Base-by-base conservation (phyloP, 257 asterid species). In the Nicotiana benthamiana region DNA sequence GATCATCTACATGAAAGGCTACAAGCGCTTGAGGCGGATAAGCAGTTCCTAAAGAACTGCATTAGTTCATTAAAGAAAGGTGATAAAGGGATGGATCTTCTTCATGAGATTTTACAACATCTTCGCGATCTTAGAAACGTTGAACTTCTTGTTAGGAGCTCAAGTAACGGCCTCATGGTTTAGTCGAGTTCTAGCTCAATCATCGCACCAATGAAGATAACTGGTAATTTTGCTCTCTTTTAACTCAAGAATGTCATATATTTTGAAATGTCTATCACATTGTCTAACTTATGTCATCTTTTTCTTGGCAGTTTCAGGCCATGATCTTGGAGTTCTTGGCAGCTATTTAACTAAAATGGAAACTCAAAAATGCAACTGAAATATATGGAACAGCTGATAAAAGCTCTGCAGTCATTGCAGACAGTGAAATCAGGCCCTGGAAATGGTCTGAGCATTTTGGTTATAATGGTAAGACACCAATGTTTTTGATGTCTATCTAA, bases 11-110 rank as follows among this genome's bases (percentile, higher is more conserved):
- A 90, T 30, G 97, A 90, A 86, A 91, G 97, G 87, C 80, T 96
- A 75, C 97, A 92, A 87, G 98, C 99, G 51, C 96, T 94, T 34
- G 99, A 96, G 86, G 97, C 98, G 6, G 99, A 96, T 65, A 88
- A 92, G 81, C 97, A 92, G 92, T 96, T 96, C 84, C 86, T 96
- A 54, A 91, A 91, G 87, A 97, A 96, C 51, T 96, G 98, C 92
- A 80, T 94, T 16, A 87, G 95, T 86, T 96, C 98, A 43, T 86
- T 96, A 60, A 93, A 90, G 88, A 92, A 96, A 89, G 98, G 99
- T 5, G 98, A 92, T 83, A 92, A 94, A 79, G 99, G 98, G 11
- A 87, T 94, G 90, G 90, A 91, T 88, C 97, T 95, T 79, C 98
- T 96, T 43, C 97, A 96, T 85, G 98, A 96, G 67, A 96, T 96